A percentile compares a stretch with the other conserved stretches of the same genome.
These are phyloP conservation scores for Coemansia sp. DNA, from an alignment of 192 early-diverging fungal genomes.

Conservation along the genomic window DNA sequence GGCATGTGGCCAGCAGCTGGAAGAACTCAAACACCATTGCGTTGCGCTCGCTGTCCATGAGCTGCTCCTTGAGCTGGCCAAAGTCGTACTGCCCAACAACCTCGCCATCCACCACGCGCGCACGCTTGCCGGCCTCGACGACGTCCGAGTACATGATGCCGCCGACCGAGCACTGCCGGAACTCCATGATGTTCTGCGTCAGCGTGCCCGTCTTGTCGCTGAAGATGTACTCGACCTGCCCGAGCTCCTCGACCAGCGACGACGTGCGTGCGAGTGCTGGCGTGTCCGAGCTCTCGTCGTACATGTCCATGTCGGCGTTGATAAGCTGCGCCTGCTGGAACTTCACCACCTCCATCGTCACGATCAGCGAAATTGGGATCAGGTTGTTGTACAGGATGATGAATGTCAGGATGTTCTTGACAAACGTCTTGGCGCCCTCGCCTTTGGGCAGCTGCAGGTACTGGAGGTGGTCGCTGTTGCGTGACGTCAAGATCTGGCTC, in stretches of 20 bases:
- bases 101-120: conserved; percentile 69
- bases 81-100: conserved; percentile 68
- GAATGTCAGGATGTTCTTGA: conserved; percentile 92
- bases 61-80: conserved; percentile 61
- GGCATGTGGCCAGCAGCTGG: conserved; percentile 87
- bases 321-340: conserved; percentile 86
- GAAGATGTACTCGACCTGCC: conserved; percentile 97
- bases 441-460: conserved; percentile 48
- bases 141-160: conserved; percentile 88
- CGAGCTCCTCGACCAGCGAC: conserved; percentile 94
- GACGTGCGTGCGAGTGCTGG: conserved; percentile 90
- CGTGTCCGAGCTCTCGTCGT: conserved; percentile 89
- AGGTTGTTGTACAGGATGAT: conserved; percentile 99
- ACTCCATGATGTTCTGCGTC: conserved; percentile 89
- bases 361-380: conserved; percentile 97
- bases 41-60: conserved; percentile 56
- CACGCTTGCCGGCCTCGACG: conserved; percentile 87
- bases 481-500: conserved; percentile 62
- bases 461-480: conserved; percentile 46
- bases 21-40: conserved; percentile 87
- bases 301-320: conserved; percentile 93
- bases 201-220: conserved; percentile 93
- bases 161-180: conserved; percentile 85
- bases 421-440: conserved; percentile 64
- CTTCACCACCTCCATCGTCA: conserved; percentile 99